Evolutionary conservation across 768 basidiomycete genomes (phyloP), one percentile per base, ranked within the genome.

Genomic region (Crassisporium funariophilum): DNA sequence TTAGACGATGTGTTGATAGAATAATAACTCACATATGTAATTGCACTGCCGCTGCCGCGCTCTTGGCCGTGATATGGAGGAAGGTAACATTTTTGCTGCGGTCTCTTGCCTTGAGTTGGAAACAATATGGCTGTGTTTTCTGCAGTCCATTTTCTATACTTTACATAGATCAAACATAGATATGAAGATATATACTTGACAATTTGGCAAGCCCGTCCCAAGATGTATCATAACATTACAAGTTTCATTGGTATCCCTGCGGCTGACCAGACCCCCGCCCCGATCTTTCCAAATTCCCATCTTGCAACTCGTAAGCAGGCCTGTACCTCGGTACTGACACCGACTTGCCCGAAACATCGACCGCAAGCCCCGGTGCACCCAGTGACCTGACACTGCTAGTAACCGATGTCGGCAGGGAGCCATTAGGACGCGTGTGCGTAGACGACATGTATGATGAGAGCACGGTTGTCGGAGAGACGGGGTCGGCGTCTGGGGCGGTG

Each of bases 261-360:
- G 52, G 47, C 31, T 48, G 42, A 35, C 21, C 39, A 15, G 39
- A 40, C 8, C 78, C 80, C 24, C 87, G 71, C 8, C 87, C 87
- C 9, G 77, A 83, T 33, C 91, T 76, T 64, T 94, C 91, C 38
- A 91, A 71, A 39, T 71, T 71, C 17, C 79, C 88, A 58, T 95
- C 90, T 24, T 71, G 58, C 1, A 95, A 75, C 69, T 91, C 86
- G 67, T 91, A 88, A 1, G 93, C 92, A 1, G 92, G 92, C 21
- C 74, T 73, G 61, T 88, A 95, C 19, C 69, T 71, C 31, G 66
- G 54, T 24, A 40, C 39, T n/a, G 49, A 38, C 4, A 46, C 13
- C 39, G 24, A 11, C 24, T 33, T 35, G 41, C 15, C 20, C 39
- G 25, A 34, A 2, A 8, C 22, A 27, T 33, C 2, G 12, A 27